These are phyloP conservation scores for Antitrichia curtipendula DNA, from an alignment of 225 moss, liverwort and hornwort species.

Conservation along the genomic window DNA sequence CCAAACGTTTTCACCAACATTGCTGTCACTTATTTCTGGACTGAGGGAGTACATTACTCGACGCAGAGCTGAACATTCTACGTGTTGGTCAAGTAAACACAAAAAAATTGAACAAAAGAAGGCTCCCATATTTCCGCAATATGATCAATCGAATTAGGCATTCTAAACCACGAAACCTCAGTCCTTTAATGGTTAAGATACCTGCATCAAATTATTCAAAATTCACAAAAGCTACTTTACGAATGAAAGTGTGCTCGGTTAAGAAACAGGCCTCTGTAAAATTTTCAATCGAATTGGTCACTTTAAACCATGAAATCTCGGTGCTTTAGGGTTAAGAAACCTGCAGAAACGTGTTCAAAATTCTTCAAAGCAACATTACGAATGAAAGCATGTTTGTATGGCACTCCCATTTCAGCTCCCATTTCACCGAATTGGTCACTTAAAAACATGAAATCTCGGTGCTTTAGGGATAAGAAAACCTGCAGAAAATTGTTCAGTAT, in stretches of 20 bases:
- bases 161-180: not conserved
- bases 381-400: not conserved
- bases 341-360: not conserved
- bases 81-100: not conserved
- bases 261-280: not conserved
- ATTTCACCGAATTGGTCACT: not conserved
- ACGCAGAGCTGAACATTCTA: not conserved
- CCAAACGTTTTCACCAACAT: not conserved
- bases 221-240: not conserved
- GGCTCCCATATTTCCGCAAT: no score
- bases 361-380: not conserved
- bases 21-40: not conserved
- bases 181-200: not conserved
- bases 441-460: not conserved
- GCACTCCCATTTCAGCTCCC: not conserved
- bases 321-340: not conserved
- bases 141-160: not conserved
- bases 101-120: not conserved
- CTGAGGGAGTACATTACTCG: not conserved
- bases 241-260: not conserved
- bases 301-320: not conserved
- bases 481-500: not conserved
- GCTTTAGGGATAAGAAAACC: not conserved
- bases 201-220: not conserved
- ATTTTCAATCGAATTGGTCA: not conserved